A percentile compares a stretch with the other conserved stretches of the same genome.
Conservation (phyloP, 1,139 yeast species). For the Chernovozyma sophiae-reginae region DNA sequence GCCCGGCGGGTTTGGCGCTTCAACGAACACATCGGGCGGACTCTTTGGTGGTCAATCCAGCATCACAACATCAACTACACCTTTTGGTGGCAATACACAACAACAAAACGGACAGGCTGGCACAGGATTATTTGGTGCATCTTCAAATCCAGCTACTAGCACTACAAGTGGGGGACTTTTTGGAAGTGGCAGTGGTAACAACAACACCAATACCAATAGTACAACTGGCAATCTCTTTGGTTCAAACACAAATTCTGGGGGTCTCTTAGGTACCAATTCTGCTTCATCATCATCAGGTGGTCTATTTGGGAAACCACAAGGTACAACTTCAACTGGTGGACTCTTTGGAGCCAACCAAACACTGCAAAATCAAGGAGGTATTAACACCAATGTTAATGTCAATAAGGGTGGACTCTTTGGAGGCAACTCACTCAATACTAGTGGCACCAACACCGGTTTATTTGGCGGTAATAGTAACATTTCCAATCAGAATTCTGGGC, state of each 20-base stretch:
- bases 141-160: constrained; percentile 6
- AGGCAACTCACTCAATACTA: constrained; percentile 6
- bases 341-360: too few relatives aligned
- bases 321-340: constrained; percentile 6
- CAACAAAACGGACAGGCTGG: too few relatives aligned
- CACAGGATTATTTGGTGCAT: constrained; percentile 12
- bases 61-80: too few relatives aligned
- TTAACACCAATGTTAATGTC: constrained; percentile 2
- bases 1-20: background rate
- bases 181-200: constrained; percentile 6
- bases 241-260: constrained; percentile 14
- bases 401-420: constrained; percentile 4
- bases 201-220: constrained; percentile 4
- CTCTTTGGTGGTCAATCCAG: constrained; percentile 10
- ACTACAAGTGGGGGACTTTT: constrained; percentile 8
- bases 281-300: constrained; percentile 16
- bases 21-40: constrained; percentile 8
- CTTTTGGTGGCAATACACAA: too few relatives aligned
- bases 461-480: constrained; percentile 14
- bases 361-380: too few relatives aligned
- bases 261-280: constrained; percentile 23
- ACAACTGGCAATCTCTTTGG: constrained; percentile 16
- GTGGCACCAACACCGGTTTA: constrained; percentile 14
- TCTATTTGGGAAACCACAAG: constrained; percentile 16
- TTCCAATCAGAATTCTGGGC: constrained; percentile 10